phyloP scores from a whole-genome alignment of 352 stramenopile species.

The Phytophthora pistaciae region DNA sequence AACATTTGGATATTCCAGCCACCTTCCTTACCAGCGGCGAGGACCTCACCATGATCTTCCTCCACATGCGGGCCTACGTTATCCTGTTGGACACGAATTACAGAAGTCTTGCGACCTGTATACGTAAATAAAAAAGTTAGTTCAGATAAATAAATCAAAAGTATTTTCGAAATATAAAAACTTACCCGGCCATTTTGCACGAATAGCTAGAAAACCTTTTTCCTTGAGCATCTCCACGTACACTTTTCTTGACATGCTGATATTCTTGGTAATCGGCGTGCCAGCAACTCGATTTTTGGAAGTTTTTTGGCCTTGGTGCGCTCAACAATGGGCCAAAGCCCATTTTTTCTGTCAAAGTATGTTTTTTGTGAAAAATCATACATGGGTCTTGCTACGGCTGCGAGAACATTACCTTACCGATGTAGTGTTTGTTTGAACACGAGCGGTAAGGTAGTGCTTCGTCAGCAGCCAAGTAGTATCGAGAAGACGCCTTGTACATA shows the following conservation, averaged over 20 bases:
- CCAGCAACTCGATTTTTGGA: neutral
- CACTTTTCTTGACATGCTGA: neutral
- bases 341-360: neutral
- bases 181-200: neutral
- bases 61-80: slow-evolving; percentile 11
- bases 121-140: no score
- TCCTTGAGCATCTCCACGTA: neutral
- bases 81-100: slow-evolving; percentile 9
- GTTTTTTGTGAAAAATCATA: neutral
- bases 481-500: no score
- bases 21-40: slow-evolving; percentile 1
- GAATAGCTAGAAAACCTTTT: neutral
- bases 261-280: neutral
- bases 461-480: no score
- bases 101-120: no score
- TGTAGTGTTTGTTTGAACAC: no score
- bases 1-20: slow-evolving; percentile 12
- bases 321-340: neutral
- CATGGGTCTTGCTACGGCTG: neutral
- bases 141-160: no score
- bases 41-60: slow-evolving; percentile 9
- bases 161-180: no score
- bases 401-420: neutral
- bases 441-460: no score
- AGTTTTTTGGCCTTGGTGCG: neutral